Base-by-base conservation (phyloP, 129 eudicot species). In the Centella asiatica region DNA sequence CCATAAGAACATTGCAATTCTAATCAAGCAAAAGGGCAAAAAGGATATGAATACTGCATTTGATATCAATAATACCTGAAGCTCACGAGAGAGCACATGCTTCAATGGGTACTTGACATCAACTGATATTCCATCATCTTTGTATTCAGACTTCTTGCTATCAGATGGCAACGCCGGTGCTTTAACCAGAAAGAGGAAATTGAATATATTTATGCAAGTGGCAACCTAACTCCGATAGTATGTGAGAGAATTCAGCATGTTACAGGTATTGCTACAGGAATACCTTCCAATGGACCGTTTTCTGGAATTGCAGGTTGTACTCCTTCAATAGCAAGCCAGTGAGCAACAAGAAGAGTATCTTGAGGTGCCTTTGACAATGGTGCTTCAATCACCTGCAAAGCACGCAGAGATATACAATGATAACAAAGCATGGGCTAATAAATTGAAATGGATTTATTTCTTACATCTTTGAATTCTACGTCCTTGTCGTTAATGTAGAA, bases 251-350 rank as follows among this genome's bases (percentile, higher is more conserved):
- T 6, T 44, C 27, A 50, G 33, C 18, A 42, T 31, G 45, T 9
- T 37, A 60, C 1, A 15, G 44, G 55, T 65, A 64, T 18, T 55
- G 37, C 59, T 22, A 67, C 4, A 28, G 28, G 58, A 49, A 63
- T 64, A 82, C 96, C 96, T 80, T 93, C 95, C 37, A 74, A 69
- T 23, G 88, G 85, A 72, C 88, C 81, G 66, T 88, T 88, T 76
- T 82, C 96, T 22, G 96, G 89, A 72, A 83, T 83, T 11, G 95
- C 85, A 76, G 99, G 99, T 51, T 87, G 96, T 64, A 93, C 89
- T 20, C 96, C 99, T 76, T 93, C 99, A 69, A 93, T 72, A 37
- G 99, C 96, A 68, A 93, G 77, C 96, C 99, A 93, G 62, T 87
- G 96, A 66, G 70, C 75, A 24, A 72, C 62, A 60, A 93, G 68